Conservation (phyloP, 192 early-diverging fungal species). For the Coemansia sp. region DNA sequence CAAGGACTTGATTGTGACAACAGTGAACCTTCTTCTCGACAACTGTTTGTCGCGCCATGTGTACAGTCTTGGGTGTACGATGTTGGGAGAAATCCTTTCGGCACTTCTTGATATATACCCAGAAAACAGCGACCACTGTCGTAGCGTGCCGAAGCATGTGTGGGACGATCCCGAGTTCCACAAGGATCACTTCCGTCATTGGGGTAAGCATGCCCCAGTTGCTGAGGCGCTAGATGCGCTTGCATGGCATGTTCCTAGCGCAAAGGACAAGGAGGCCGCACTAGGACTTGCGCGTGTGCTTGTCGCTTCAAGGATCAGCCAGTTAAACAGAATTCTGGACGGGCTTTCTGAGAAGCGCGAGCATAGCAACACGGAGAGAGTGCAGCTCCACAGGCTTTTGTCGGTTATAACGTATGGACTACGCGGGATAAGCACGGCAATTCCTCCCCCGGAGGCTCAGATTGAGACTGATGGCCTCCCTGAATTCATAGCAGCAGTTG, state of each 20-base stretch:
- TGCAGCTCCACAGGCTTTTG: constrained; percentile 35
- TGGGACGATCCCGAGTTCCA: constrained; percentile 58
- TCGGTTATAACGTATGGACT: constrained; percentile 21
- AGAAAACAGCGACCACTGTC: constrained; percentile 13
- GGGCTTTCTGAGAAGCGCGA: constrained; percentile 4
- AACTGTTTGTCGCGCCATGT: constrained; percentile 42
- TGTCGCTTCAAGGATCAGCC: constrained; percentile 41
- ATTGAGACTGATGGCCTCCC: constrained; percentile 12
- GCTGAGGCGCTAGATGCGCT: constrained; percentile 54
- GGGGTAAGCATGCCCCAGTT: constrained; percentile 67
- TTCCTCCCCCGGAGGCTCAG: constrained; percentile 28
- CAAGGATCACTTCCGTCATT: constrained; percentile 68
- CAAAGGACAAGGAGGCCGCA: constrained; percentile 68
- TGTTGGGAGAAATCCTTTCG: constrained; percentile 6
- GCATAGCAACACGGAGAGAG: constrained; percentile 31
- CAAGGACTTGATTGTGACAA: constrained; percentile 18
- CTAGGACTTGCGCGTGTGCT: constrained; percentile 63
- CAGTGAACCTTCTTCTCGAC: constrained; percentile 28
- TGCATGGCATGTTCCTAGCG: constrained; percentile 77
- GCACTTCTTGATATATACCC: constrained; percentile 1
- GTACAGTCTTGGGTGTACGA: constrained; percentile 27
- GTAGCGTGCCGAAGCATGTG: constrained; percentile 32
- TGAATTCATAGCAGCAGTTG: constrained; percentile 24
- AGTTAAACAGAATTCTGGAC: constrained; percentile 29
- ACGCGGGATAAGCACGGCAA: constrained; percentile 27